Evolutionary conservation across 1,139 yeast species (phyloP).

Genomic region (Geotrichum cucujoidarum): DNA sequence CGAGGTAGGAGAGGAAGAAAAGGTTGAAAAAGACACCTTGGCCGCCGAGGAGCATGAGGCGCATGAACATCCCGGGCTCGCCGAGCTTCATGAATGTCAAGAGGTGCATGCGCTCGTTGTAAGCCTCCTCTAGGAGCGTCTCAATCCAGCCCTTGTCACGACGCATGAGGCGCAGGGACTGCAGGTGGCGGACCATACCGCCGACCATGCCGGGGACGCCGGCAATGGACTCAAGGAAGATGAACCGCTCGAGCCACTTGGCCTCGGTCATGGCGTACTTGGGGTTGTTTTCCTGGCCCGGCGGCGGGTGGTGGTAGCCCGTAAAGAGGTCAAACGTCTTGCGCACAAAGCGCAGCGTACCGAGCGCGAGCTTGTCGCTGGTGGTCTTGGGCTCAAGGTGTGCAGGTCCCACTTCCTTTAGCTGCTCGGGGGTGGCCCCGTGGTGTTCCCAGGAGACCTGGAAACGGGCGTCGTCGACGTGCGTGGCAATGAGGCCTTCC

Average conservation of each 20-base stretch:
- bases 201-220: conserved; percentile 81
- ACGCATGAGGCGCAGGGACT: conserved; percentile 53
- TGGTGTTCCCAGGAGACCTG: conserved; percentile 19
- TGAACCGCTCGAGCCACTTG: conserved; percentile 64
- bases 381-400: conserved; percentile 50
- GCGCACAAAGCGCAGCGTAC: conserved; percentile 47
- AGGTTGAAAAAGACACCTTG: conserved; percentile 69
- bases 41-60: conserved; percentile 53
- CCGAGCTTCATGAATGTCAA: conserved; percentile 65
- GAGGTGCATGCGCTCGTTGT: conserved; percentile 74
- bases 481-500: not conserved
- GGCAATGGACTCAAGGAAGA: conserved; percentile 68
- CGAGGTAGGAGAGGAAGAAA: conserved; percentile 57
- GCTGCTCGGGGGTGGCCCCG: conserved; percentile 7
- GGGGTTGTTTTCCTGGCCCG: conserved; percentile 42
- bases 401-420: conserved; percentile 39
- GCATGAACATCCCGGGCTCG: conserved; percentile 58
- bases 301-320: conserved; percentile 56
- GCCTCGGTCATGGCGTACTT: conserved; percentile 55
- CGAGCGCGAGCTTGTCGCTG: conserved; percentile 52
- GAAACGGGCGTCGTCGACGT: conserved; percentile 13
- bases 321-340: conserved; percentile 56
- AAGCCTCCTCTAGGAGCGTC: conserved; percentile 69
- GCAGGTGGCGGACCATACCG: conserved; percentile 61
- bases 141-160: conserved; percentile 77